Conservation (phyloP, 2,329 filamentous ascomycete genomes). For the Davidsoniella virescens region DNA sequence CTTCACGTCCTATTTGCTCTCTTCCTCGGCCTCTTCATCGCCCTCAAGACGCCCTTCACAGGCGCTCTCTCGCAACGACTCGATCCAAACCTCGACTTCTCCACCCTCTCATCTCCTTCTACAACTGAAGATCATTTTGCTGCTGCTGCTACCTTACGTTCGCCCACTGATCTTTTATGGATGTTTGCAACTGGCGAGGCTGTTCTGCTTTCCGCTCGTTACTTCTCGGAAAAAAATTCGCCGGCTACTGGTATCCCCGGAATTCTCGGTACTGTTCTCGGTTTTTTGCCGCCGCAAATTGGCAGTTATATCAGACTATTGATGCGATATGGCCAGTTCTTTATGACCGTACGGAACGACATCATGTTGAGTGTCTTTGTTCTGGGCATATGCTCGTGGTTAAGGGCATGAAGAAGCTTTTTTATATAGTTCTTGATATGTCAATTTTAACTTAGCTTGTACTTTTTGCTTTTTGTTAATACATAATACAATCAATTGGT, state of each 20-base stretch:
- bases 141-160: neutral
- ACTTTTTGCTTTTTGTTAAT: neutral
- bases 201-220: constrained; percentile 52
- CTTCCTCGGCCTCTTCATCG: constrained; percentile 53
- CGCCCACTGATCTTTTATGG: constrained; percentile 45
- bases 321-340: constrained; percentile 53
- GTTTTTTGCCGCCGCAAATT: constrained; percentile 49
- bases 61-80: constrained; percentile 46
- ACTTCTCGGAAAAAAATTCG: constrained; percentile 45
- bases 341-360: constrained; percentile 54
- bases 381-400: constrained; percentile 41
- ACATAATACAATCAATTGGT: neutral
- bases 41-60: constrained; percentile 49
- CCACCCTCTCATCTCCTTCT: constrained; percentile 16
- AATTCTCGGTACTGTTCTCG: constrained; percentile 44
- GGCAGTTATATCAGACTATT: constrained; percentile 44
- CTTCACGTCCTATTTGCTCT: constrained; percentile 59
- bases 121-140: constrained; percentile 15
- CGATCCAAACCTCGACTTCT: constrained; percentile 19
- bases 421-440: neutral
- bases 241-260: constrained; percentile 21
- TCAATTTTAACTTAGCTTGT: neutral
- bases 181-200: constrained; percentile 68
- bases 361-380: constrained; percentile 66
- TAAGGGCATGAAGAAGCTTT: constrained; percentile 16